A percentile compares a stretch with the other conserved stretches of the same genome.
These are phyloP conservation scores for Pseudozyma sp. DNA, from an alignment of 1,284 basidiomycete genomes.

Conservation along the genomic window DNA sequence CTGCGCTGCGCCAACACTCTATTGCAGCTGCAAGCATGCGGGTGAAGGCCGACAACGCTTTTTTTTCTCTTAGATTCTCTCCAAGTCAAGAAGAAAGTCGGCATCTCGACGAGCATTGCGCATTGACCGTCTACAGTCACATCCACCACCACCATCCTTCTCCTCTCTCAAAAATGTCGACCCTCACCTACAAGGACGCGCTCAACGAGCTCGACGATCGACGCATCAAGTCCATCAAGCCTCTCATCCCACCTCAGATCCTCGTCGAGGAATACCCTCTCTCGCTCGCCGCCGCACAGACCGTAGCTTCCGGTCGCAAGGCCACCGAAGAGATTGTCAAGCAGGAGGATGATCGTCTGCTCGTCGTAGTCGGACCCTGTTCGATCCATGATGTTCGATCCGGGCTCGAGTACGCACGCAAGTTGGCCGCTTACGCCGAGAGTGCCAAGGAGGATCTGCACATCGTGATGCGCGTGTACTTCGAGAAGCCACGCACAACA, in stretches of 20 bases:
- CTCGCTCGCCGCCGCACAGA: constrained; percentile 53
- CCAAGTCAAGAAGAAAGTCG: no score
- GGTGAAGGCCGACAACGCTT: no score
- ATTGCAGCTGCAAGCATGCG: no score
- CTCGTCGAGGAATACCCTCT: constrained; percentile 66
- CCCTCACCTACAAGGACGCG: constrained; percentile 52
- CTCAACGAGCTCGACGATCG: constrained; percentile 66
- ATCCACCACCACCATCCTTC: neutral
- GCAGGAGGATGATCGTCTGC: constrained; percentile 62
- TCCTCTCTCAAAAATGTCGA: constrained; percentile 7
- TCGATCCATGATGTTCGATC: constrained; percentile 67
- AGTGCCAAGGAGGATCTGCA: constrained; percentile 84
- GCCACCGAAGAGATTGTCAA: constrained; percentile 63
- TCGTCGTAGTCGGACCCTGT: constrained; percentile 67
- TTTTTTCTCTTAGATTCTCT: no score
- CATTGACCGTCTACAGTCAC: no score
- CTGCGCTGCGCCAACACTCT: no score
- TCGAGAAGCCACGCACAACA: constrained; percentile 77
- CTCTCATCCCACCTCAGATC: constrained; percentile 65
- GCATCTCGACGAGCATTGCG: no score
- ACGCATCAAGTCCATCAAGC: constrained; percentile 65
- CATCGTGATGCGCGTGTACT: constrained; percentile 81
- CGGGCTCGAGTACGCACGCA: constrained; percentile 66
- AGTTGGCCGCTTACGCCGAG: constrained; percentile 84
- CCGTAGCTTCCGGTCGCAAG: constrained; percentile 54